Evolutionary conservation across 2,329 filamentous ascomycete genomes (phyloP).

Genomic region (Diaporthe vexans): DNA sequence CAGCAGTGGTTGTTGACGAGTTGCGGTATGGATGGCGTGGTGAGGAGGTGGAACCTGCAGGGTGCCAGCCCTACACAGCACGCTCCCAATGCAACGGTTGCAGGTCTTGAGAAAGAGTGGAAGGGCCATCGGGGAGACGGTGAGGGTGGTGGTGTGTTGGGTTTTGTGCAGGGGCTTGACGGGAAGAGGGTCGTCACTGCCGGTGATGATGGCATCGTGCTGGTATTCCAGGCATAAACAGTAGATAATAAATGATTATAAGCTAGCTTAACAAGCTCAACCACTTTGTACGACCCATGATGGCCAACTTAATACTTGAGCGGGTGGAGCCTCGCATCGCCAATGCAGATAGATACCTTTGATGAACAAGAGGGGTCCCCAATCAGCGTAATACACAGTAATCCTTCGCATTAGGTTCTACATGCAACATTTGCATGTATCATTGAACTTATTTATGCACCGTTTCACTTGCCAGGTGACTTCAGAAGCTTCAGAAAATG

Average conservation of each 20-base stretch:
- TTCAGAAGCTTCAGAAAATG: background rate
- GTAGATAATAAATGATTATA: background rate
- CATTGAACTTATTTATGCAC: background rate
- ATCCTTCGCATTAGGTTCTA: background rate
- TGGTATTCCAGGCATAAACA: conserved; percentile 74
- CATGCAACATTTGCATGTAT: background rate
- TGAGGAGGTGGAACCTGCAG: conserved; percentile 88
- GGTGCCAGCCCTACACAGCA: conserved; percentile 54
- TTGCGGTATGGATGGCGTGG: conserved; percentile 92
- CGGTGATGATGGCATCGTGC: conserved; percentile 83
- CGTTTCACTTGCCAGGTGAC: no score
- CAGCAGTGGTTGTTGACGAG: conserved; percentile 82
- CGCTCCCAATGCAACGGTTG: conserved; percentile 61
- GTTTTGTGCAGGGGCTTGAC: conserved; percentile 85
- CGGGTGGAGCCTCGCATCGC: background rate
- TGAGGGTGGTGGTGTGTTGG: conserved; percentile 89
- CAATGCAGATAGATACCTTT: background rate
- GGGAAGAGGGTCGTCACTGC: conserved; percentile 87
- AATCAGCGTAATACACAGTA: background rate
- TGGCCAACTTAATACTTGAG: background rate
- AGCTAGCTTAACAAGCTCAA: background rate
- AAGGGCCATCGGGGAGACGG: conserved; percentile 88
- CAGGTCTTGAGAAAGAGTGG: conserved; percentile 88
- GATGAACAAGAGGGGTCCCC: no score
- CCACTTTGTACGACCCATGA: background rate